Conservation (phyloP, 305 asterid species). For the Plantago coronopus region DNA sequence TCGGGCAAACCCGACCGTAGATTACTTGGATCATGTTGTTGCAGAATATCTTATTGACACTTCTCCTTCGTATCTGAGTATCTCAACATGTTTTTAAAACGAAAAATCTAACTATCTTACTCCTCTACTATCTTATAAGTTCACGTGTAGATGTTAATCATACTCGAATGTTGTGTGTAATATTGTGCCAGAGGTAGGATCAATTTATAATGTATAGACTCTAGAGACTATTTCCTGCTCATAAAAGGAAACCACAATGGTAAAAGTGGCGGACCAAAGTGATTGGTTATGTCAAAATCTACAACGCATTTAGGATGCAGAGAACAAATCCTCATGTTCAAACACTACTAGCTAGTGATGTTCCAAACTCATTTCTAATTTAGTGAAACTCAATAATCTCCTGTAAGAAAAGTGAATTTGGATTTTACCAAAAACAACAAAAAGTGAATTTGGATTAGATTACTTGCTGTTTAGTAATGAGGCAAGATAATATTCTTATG, state of each 20-base stretch:
- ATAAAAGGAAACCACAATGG: neutral
- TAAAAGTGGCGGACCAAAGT: conserved; percentile 4
- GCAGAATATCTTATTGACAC: too few species aligned
- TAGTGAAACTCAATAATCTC: neutral
- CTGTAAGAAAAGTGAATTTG: neutral
- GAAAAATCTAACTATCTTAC: too few species aligned
- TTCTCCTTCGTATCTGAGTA: too few species aligned
- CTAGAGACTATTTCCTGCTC: conserved; percentile 4
- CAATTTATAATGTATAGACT: neutral
- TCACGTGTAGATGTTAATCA: too few species aligned
- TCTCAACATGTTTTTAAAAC: too few species aligned
- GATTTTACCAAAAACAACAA: too few species aligned
- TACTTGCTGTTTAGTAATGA: neutral
- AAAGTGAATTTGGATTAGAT: neutral
- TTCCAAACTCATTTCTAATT: neutral
- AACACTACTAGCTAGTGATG: neutral
- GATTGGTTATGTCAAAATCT: conserved; percentile 1
- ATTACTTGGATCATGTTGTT: too few species aligned
- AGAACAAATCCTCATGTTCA: neutral
- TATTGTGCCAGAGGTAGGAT: too few species aligned
- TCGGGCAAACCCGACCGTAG: too few species aligned
- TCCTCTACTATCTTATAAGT: too few species aligned
- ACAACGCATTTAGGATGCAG: neutral
- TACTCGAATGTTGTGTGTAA: too few species aligned
- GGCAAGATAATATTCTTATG: neutral